Conservation (phyloP, 768 basidiomycete species). For the Pleurotus djamor region DNA sequence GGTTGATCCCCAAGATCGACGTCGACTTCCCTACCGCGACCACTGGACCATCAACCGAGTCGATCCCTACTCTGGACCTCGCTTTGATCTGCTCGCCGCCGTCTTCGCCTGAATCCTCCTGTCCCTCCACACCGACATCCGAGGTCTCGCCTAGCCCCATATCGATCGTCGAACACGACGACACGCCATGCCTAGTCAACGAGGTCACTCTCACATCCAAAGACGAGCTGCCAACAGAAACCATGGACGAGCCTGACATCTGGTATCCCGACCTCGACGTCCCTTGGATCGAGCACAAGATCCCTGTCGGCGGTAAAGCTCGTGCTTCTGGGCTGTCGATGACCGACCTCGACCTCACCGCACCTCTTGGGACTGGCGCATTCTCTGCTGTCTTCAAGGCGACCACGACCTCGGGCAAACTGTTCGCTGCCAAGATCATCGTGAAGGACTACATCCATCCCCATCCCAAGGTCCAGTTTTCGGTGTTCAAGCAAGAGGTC, state of each 20-base stretch:
- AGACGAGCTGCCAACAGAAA: background rate
- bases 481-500: background rate
- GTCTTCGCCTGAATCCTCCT: background rate
- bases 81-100: background rate
- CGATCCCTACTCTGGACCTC: background rate
- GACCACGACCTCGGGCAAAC: background rate
- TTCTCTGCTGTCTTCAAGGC: background rate
- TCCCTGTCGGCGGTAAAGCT: background rate
- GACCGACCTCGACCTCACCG: background rate
- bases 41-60: background rate
- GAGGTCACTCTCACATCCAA: background rate
- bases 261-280: background rate
- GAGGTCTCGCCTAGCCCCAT: background rate
- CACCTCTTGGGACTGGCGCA: background rate
- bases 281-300: background rate
- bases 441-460: background rate
- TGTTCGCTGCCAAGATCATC: background rate
- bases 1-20: background rate
- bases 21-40: background rate
- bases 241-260: background rate
- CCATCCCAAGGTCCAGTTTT: background rate
- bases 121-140: background rate
- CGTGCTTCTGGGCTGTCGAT: background rate
- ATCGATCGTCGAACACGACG: background rate
- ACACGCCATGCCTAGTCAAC: background rate